phyloP scores from a whole-genome alignment of 2,329 filamentous ascomycete genomes.

The Colletotrichum australisinense region DNA sequence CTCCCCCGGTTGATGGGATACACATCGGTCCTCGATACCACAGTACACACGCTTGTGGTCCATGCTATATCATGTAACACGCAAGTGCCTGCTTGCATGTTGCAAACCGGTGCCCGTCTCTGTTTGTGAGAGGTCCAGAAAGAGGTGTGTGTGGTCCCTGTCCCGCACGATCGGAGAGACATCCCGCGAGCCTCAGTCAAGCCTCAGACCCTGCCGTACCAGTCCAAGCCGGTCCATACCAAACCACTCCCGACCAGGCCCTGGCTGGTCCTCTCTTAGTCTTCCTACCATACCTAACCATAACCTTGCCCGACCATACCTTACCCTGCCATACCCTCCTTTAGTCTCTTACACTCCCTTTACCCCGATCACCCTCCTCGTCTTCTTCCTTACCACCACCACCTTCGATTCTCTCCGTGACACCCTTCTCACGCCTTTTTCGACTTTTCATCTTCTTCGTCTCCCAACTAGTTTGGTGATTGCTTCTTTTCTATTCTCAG shows the following conservation, averaged over 20 bases:
- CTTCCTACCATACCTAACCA: conserved; percentile 4
- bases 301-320: conserved; percentile 19
- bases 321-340: conserved; percentile 25
- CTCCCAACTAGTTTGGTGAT: not conserved
- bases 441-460: not conserved
- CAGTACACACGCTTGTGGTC: conserved; percentile 11
- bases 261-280: not conserved
- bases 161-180: conserved; percentile 30
- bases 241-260: conserved; percentile 4
- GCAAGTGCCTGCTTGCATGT: conserved; percentile 32
- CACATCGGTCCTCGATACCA: not conserved
- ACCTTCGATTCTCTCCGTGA: conserved; percentile 15
- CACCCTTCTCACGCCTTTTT: not conserved
- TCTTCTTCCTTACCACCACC: conserved; percentile 5
- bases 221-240: conserved; percentile 13
- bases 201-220: conserved; percentile 22
- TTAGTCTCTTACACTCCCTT: conserved; percentile 18
- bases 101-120: conserved; percentile 9
- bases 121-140: conserved; percentile 18
- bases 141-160: conserved; percentile 28
- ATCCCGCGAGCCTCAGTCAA: conserved; percentile 33
- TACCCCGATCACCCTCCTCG: not conserved
- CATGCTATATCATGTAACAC: conserved; percentile 31
- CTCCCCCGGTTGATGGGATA: not conserved
- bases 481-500: not conserved